A percentile compares a stretch with the other conserved stretches of the same genome.
Evolutionary conservation across 441 rosid genomes (phyloP).

Genomic region (California macrophylla): DNA sequence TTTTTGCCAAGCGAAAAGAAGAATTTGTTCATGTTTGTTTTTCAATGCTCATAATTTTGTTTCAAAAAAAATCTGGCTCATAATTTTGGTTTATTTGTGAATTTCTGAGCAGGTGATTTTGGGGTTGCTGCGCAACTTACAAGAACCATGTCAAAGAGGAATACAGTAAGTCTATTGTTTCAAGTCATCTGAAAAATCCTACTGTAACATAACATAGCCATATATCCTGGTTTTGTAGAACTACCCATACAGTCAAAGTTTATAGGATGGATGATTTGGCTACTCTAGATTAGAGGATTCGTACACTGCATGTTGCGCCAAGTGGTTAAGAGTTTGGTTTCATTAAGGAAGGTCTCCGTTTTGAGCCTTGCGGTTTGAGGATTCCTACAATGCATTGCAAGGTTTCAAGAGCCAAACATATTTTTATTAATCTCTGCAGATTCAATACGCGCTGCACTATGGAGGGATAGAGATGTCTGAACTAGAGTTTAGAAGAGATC

Average conservation of each 20-base stretch:
- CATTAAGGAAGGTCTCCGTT: not conserved
- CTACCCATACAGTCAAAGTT: not conserved
- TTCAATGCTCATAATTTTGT: not conserved
- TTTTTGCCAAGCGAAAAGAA: not conserved
- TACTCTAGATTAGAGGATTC: not conserved
- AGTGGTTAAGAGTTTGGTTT: not conserved
- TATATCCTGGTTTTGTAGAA: constrained; percentile 1
- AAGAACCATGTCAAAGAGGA: constrained; percentile 97
- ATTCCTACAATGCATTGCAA: not conserved
- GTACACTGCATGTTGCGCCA: not conserved
- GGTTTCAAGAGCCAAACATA: not conserved
- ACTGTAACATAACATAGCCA: not conserved
- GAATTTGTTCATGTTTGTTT: constrained; percentile 1
- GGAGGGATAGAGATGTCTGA: not conserved
- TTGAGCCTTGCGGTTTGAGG: not conserved
- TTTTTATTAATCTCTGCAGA: not conserved
- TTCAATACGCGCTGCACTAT: not conserved
- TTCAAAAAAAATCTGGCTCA: constrained; percentile 18
- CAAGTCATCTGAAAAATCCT: not conserved
- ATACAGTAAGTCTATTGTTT: constrained; percentile 47
- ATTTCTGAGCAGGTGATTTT: constrained; percentile 76
- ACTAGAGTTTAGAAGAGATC: not conserved
- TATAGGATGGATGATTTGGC: not conserved
- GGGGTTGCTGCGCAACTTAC: constrained; percentile 99
- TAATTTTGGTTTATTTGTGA: constrained; percentile 8